Conservation (phyloP, 2,329 filamentous ascomycete genomes). For the Aspergillus candidus region DNA sequence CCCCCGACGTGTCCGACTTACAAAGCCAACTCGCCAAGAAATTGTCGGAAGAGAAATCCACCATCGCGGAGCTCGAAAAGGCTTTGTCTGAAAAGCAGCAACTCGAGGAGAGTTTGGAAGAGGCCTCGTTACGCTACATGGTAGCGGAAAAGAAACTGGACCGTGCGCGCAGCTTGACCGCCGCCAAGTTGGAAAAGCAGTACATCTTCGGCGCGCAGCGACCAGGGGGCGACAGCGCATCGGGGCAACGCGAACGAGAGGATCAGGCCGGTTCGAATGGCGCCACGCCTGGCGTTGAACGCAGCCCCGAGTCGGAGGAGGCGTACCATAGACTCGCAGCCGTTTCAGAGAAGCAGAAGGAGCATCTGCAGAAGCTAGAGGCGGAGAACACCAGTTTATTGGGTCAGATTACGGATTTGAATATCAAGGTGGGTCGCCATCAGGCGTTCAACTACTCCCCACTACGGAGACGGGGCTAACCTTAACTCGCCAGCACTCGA, state of each 20-base stretch:
- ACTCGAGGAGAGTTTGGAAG: constrained; percentile 78
- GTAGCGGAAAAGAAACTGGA: constrained; percentile 94
- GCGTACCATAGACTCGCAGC: constrained; percentile 73
- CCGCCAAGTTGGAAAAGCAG: constrained; percentile 87
- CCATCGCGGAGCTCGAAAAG: constrained; percentile 68
- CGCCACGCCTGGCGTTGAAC: constrained; percentile 44
- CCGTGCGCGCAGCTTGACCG: constrained; percentile 77
- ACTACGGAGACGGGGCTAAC: constrained; percentile 2
- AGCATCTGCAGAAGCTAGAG: constrained; percentile 75
- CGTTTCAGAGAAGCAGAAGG: constrained; percentile 73
- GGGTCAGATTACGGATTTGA: constrained; percentile 73
- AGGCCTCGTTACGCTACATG: constrained; percentile 83
- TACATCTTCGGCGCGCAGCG: constrained; percentile 63
- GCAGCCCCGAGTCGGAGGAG: constrained; percentile 64
- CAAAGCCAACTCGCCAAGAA: constrained; percentile 70
- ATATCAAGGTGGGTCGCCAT: constrained; percentile 44
- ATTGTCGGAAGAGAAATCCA: constrained; percentile 75
- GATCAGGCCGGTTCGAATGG: constrained; percentile 52
- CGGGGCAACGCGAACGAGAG: constrained; percentile 49
- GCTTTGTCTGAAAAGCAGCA: constrained; percentile 74
- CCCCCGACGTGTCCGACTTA: constrained; percentile 64
- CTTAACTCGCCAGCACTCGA: constrained; percentile 49
- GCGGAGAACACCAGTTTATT: constrained; percentile 67
- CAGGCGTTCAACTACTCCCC: neutral
- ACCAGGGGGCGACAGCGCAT: constrained; percentile 42